Conservation (phyloP, 495 filamentous ascomycete genomes). For the Xylaria nigripes region DNA sequence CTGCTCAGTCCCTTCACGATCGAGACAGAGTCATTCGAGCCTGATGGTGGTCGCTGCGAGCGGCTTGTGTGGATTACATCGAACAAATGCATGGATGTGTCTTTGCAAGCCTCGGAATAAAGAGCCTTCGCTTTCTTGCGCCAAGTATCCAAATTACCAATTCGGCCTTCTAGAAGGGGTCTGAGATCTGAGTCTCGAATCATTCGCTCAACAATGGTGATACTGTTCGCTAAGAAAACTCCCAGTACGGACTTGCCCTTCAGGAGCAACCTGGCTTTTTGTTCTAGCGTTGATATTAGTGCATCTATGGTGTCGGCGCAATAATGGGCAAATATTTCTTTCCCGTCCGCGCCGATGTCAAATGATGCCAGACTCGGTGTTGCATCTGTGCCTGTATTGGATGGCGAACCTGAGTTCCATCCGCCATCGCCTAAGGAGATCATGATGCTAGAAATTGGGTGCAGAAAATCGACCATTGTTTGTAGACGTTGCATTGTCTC, state of each 20-base stretch:
- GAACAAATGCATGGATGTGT: constrained; percentile 73
- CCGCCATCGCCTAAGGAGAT: constrained; percentile 88
- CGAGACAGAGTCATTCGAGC: constrained; percentile 57
- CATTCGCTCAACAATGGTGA: constrained; percentile 75
- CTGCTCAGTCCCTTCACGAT: constrained; percentile 74
- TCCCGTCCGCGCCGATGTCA: constrained; percentile 85
- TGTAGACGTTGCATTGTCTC: constrained; percentile 84
- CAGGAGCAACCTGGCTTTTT: constrained; percentile 61
- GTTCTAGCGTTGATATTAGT: constrained; percentile 68
- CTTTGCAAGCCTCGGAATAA: constrained; percentile 85
- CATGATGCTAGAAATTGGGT: constrained; percentile 82
- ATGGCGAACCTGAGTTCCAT: constrained; percentile 53
- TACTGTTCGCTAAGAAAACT: constrained; percentile 86
- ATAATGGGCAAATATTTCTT: constrained; percentile 81
- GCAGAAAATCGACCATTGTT: constrained; percentile 77
- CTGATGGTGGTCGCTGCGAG: constrained; percentile 55
- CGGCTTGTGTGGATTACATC: constrained; percentile 89
- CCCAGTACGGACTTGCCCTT: constrained; percentile 72
- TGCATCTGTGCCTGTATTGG: constrained; percentile 48
- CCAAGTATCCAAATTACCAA: constrained; percentile 66
- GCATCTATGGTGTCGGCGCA: constrained; percentile 76
- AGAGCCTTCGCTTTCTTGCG: constrained; percentile 74
- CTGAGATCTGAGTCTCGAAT: constrained; percentile 75
- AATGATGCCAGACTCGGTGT: constrained; percentile 65
- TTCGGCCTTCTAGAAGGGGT: constrained; percentile 56